Conservation (phyloP, 1,284 basidiomycete species). For the Ustilago lituana region DNA sequence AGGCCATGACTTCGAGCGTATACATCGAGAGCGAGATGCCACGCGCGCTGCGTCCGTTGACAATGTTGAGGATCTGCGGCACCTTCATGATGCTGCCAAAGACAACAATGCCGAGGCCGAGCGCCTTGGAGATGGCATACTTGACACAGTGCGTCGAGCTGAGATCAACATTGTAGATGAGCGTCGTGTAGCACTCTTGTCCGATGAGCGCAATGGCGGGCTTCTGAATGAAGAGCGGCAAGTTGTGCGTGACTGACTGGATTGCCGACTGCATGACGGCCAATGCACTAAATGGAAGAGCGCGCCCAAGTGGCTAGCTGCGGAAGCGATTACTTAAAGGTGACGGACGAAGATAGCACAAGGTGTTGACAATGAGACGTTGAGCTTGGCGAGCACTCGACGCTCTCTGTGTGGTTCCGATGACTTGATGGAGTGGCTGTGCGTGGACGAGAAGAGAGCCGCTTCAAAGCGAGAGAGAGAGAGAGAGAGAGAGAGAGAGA, state of each 20-base stretch:
- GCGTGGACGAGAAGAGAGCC: background rate
- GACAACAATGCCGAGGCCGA: slow-evolving; percentile 90
- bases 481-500: too few species aligned
- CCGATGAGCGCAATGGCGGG: slow-evolving; percentile 84
- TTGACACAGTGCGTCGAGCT: slow-evolving; percentile 85
- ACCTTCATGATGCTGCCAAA: slow-evolving; percentile 96
- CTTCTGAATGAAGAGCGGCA: slow-evolving; percentile 84
- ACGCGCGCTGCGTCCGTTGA: slow-evolving; percentile 75
- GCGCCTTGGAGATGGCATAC: slow-evolving; percentile 87
- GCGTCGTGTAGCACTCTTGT: slow-evolving; percentile 82
- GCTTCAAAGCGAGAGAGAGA: too few species aligned
- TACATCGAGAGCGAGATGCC: slow-evolving; percentile 76
- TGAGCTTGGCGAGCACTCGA: too few species aligned
- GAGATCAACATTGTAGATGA: slow-evolving; percentile 89
- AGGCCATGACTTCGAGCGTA: slow-evolving; percentile 78
- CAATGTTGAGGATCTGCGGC: slow-evolving; percentile 78
- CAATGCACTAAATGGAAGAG: too few species aligned
- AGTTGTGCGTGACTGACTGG: slow-evolving; percentile 69
- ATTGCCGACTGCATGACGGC: slow-evolving; percentile 69
- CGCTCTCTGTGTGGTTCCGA: too few species aligned
- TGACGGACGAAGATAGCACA: too few species aligned
- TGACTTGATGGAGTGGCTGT: too few species aligned
- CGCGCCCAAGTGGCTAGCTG: too few species aligned
- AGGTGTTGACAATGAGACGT: too few species aligned
- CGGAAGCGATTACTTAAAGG: too few species aligned